Percentiles rank a stretch among this genome's conserved stretches.
Conservation (phyloP, 2,329 filamentous ascomycete genomes). For the Xylaria arbuscula region DNA sequence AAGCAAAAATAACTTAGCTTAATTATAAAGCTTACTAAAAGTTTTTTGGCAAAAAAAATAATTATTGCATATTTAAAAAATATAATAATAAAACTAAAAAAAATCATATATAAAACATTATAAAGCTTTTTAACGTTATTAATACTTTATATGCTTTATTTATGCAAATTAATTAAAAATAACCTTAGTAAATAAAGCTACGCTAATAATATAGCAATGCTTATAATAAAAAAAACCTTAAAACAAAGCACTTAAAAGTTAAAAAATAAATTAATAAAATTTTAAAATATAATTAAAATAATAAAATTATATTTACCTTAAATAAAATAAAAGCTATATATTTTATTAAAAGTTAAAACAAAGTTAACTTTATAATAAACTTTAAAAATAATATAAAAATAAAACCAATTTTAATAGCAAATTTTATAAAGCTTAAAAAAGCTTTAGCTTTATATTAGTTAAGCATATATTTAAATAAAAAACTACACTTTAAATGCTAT, state of each 20-base stretch:
- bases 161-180: constrained; percentile 18
- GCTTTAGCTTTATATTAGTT: background rate
- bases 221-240: constrained; percentile 21
- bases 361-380: constrained; percentile 7
- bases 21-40: constrained; percentile 22
- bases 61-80: constrained; percentile 28
- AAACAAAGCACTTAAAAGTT: constrained; percentile 8
- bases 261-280: constrained; percentile 16
- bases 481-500: constrained; percentile 11
- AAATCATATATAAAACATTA: constrained; percentile 21
- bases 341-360: constrained; percentile 7
- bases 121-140: constrained; percentile 18
- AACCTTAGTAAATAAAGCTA: constrained; percentile 15
- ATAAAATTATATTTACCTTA: constrained; percentile 12
- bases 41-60: constrained; percentile 20
- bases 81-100: constrained; percentile 1
- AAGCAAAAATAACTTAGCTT: background rate
- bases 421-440: constrained; percentile 5
- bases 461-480: constrained; percentile 17
- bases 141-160: constrained; percentile 31
- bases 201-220: constrained; percentile 13
- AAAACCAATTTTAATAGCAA: background rate
- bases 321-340: constrained; percentile 28
- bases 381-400: constrained; percentile 16
- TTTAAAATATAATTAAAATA: constrained; percentile 14